Conservation (phyloP, 352 stramenopile species). For the Phytophthora hibernalis region DNA sequence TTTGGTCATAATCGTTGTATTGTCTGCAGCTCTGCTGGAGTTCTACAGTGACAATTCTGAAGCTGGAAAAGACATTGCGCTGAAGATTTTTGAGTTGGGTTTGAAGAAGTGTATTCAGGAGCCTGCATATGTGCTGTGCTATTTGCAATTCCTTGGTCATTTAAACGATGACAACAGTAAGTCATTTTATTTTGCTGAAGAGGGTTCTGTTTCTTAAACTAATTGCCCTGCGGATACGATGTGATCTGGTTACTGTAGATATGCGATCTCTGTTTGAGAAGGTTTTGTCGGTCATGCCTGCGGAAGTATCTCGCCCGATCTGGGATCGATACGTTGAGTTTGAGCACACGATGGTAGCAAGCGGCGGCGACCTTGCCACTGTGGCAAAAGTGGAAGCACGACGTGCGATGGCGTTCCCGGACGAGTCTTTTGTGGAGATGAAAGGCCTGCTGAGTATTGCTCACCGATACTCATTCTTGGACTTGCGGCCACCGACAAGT, state of each 20-base stretch:
- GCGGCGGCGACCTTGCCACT: slow-evolving; percentile 82
- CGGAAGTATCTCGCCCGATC: slow-evolving; percentile 81
- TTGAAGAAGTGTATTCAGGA: slow-evolving; percentile 92
- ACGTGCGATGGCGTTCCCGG: slow-evolving; percentile 78
- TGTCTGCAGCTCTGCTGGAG: slow-evolving; percentile 69
- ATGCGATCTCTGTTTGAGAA: slow-evolving; percentile 92
- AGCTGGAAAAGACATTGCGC: slow-evolving; percentile 82
- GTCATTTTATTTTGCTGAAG: slow-evolving; percentile 19
- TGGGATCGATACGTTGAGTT: slow-evolving; percentile 90
- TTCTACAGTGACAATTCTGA: slow-evolving; percentile 90
- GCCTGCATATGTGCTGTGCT: slow-evolving; percentile 84
- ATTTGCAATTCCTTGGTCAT: slow-evolving; percentile 87
- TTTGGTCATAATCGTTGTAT: slow-evolving; percentile 13
- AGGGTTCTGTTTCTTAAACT: neutral
- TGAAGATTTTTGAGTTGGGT: slow-evolving; percentile 91
- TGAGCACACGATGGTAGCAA: slow-evolving; percentile 88
- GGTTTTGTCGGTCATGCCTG: slow-evolving; percentile 85
- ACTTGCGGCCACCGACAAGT: slow-evolving; percentile 62
- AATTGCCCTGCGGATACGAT: neutral
- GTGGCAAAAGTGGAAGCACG: slow-evolving; percentile 86
- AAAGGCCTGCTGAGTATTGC: slow-evolving; percentile 82
- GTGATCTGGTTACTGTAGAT: slow-evolving; percentile 49
- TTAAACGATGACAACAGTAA: slow-evolving; percentile 92
- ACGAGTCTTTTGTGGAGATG: slow-evolving; percentile 79
- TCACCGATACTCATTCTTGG: slow-evolving; percentile 86